A percentile compares a stretch with the other conserved stretches of the same genome.
Conservation (phyloP, 2,329 filamentous ascomycete species). For the Colletotrichum theobromicola region DNA sequence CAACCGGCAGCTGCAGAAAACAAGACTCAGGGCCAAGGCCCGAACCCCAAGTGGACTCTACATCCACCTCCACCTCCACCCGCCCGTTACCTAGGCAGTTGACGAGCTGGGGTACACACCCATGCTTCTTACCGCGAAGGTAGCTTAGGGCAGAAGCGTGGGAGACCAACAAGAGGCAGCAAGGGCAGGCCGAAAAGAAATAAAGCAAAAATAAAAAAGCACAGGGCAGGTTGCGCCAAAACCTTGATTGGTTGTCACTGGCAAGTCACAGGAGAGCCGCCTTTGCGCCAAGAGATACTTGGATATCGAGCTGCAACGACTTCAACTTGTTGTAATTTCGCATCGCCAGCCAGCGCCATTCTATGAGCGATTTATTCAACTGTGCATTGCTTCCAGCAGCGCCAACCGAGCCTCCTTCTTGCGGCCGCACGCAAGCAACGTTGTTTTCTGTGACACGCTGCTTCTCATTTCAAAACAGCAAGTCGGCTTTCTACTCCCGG, state of each 20-base stretch:
- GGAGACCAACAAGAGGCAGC: not conserved
- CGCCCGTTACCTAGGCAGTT: not conserved
- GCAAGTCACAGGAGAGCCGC: constrained; percentile 19
- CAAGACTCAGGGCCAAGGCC: not conserved
- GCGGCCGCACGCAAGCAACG: constrained; percentile 16
- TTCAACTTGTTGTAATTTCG: constrained; percentile 16
- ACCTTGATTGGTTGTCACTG: constrained; percentile 22
- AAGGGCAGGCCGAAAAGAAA: not conserved
- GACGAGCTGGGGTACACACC: not conserved
- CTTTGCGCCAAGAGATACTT: constrained; percentile 21
- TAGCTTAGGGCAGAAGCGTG: not conserved
- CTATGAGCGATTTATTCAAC: constrained; percentile 23
- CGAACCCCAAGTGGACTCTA: not conserved
- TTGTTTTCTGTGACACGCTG: constrained; percentile 11
- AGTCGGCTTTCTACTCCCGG: not conserved
- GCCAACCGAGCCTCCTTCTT: not conserved
- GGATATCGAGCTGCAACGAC: constrained; percentile 20
- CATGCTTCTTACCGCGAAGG: not conserved
- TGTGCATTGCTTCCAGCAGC: not conserved
- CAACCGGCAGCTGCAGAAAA: not conserved
- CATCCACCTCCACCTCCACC: not conserved
- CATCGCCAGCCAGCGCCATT: not conserved
- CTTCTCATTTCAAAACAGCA: constrained; percentile 13
- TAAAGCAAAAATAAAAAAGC: not conserved
- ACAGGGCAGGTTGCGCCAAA: constrained; percentile 20